Evolutionary conservation across 805 yeast genomes (phyloP).

Genomic region (Yarrowia sp.): DNA sequence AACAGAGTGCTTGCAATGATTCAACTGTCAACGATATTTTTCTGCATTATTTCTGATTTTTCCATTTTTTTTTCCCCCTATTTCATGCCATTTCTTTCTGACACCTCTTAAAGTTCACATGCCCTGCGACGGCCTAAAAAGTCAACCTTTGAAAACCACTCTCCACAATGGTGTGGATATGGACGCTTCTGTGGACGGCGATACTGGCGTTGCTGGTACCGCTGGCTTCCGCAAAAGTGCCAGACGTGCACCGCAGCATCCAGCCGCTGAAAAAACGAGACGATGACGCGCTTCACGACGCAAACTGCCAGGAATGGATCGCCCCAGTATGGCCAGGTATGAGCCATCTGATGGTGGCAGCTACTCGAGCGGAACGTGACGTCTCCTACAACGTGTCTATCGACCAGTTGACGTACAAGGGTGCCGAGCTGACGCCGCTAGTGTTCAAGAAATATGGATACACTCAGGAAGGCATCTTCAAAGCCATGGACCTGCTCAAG

Average conservation of each 20-base stretch:
- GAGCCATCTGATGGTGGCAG: conserved; percentile 25
- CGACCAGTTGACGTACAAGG: conserved; percentile 39
- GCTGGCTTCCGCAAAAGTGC: neutral
- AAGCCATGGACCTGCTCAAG: conserved; percentile 34
- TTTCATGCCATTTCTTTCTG: neutral
- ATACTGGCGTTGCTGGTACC: neutral
- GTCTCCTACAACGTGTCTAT: conserved; percentile 37
- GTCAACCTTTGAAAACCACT: neutral
- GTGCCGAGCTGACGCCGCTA: conserved; percentile 38
- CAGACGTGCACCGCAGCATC: neutral
- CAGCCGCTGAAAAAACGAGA: conserved; percentile 12
- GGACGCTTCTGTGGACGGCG: conserved; percentile 6
- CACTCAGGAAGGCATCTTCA: conserved; percentile 33
- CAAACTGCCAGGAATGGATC: conserved; percentile 1
- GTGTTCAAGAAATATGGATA: conserved; percentile 39
- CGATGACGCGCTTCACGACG: neutral
- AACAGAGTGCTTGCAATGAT: no score
- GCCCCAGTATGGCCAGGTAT: conserved; percentile 17
- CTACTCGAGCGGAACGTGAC: conserved; percentile 38
- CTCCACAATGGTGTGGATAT: conserved; percentile 24
- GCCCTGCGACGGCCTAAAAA: neutral
- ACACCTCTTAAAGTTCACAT: neutral
- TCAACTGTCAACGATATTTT: no score
- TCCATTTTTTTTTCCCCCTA: no score
- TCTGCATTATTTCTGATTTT: no score